Base-by-base conservation (phyloP, 768 basidiomycete species). In the Pleurotus sapidus region DNA sequence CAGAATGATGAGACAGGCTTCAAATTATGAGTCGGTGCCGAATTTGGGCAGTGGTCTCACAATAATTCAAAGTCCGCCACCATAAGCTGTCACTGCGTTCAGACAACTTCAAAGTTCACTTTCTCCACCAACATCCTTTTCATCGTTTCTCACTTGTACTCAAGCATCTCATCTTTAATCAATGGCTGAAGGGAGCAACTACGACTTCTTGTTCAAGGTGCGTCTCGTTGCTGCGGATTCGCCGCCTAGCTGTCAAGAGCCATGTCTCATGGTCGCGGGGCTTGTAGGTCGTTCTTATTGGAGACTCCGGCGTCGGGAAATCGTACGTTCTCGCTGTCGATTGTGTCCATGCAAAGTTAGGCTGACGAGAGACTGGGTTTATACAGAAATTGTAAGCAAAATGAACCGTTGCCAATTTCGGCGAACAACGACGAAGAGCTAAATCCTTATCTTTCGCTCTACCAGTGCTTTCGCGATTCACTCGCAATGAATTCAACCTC, bases 131-230 rank as follows among this genome's bases (percentile, higher is more conserved):
- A 18, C 11, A 17, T 20, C 27, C 17, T 56, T 43, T 18, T 25
- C 67, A 66, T 40, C 62, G 42, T 27, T 46, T 37, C 45, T 15
- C 46, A 43, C 23, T 42, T 49, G n/a, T 30, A 49, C 49, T 53
- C 42, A 45, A 56, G 18, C 57, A 40, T 58, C 60, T 57, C 40
- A 38, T 53, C 45, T 51, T 55, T 59, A 61, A 61, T 67, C 60
- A 63, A 97, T 97, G 95, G 73, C 92, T 57, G 95, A 96, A 81
- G 88, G 86, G 65, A 91, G 87, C 79, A 95, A 94, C 83, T 98
- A 97, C 77, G 96, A 98, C 72, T 98, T 90, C 80, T 88, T 99
- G 64, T 98, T 98, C 88, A 98, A 99, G 85, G 96, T 95, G 51
- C 30, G 76, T 69, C 15, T 17, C 11, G 27, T 38, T 48, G 39